Base-by-base conservation (phyloP, 2,329 filamentous ascomycete genomes). In the Penicillium sp. region DNA sequence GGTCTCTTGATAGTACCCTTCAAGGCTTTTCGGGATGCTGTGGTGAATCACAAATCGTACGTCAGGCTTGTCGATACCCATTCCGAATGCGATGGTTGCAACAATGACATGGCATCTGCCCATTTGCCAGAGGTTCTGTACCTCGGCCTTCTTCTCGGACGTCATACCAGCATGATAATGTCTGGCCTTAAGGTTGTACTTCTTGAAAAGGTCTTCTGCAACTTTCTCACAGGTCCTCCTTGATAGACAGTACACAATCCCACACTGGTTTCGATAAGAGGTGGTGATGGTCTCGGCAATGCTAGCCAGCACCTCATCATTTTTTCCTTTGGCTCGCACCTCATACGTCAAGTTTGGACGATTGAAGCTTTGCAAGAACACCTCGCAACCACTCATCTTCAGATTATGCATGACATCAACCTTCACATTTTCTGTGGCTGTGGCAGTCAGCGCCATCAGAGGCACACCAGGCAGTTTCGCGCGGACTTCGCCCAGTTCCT, bases 21-120 rank as follows among this genome's bases (percentile, higher is more conserved):
- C 92, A 37, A 98, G 70, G 54, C 87, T 95, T 65, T 98, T 96
- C 1, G 92, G 92, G 4, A 98, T 73, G 29, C 81, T 85, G 55
- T 94, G 83, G 58, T 98, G 93, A 27, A 98, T 86, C 22, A 98
- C 92, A 60, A 94, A 98, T 17, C 92, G 84, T 32, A 98, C 92
- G 60, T 98, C 84, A 0, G 89, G 79, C 62, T 98, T 98, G 69
- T 98, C 92, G 49, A 98, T 98, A n/a, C 92, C 92, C 92, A 98
- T 98, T 5, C 92, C 92, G 59, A 98, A 98, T 15, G 92, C 92
- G 61, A 98, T 96, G 0, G 92, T 98, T 13, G 92, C 93, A 33
- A 98, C 92, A 29, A 98, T 93, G 22, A 98, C 85, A 51, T 95
- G 84, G 54, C 82, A 77, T 35, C 72, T 68, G 4, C 88, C 87